A percentile compares a stretch with the other conserved stretches of the same genome.
Conservation (phyloP, 441 rosid genomes). For the Adansonia gregorii region DNA sequence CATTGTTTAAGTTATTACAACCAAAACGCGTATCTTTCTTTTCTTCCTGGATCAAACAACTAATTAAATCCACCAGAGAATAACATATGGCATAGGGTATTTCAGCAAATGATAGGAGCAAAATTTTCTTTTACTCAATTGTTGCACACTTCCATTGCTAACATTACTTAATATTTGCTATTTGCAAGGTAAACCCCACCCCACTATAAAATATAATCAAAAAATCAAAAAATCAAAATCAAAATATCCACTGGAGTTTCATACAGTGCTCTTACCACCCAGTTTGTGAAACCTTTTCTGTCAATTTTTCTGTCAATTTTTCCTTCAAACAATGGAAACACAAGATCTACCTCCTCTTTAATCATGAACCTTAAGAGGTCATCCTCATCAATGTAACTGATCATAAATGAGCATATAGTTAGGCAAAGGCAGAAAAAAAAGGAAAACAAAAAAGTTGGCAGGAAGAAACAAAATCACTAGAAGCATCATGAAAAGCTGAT, state of each 20-base stretch:
- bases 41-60: neutral
- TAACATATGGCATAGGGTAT: neutral
- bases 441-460: too few relatives aligned
- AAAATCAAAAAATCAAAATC: too few relatives aligned
- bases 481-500: conserved; percentile 11
- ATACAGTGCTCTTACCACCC: conserved; percentile 63
- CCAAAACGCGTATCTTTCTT: neutral
- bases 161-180: neutral
- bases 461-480: neutral
- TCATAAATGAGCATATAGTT: conserved; percentile 9
- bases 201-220: too few relatives aligned
- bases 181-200: neutral
- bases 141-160: neutral
- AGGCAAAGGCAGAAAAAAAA: conserved; percentile 22
- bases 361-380: conserved; percentile 79
- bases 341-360: conserved; percentile 78
- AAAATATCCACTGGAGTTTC: neutral
- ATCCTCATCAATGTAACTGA: conserved; percentile 71
- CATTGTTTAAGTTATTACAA: neutral
- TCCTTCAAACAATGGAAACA: conserved; percentile 65
- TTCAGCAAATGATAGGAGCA: neutral
- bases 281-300: conserved; percentile 56
- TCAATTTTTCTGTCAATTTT: conserved; percentile 55
- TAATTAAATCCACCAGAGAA: neutral
- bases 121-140: neutral